Evolutionary conservation across 179 eudicot species (phyloP), one percentile per base, ranked within the genome.

Genomic region (Actinidia polygama): DNA sequence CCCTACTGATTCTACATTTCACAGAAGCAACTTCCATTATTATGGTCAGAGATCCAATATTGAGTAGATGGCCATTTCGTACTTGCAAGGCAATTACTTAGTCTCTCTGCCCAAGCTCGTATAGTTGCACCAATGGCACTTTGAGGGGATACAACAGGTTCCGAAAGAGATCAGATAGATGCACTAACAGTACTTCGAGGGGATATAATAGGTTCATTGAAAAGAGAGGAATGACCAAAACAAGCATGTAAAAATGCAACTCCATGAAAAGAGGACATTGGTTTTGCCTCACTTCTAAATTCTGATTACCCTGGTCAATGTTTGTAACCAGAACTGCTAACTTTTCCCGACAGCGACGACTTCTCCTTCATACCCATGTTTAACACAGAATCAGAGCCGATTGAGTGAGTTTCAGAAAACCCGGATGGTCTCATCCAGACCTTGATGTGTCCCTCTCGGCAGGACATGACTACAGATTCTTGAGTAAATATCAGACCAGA

Each of bases 391-490:
- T 89, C 95, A 10, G 90, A 84, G 62, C 78, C 86, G 83, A 58
- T 88, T 15, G 93, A 84, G 83, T 88, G 96, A 87, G 63, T 90
- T 79, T 93, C 93, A 24, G 87, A 76, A 81, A 80, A 85, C 26
- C 85, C 87, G 1, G 98, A 30, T 30, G 36, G 98, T 84, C 97
- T 90, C 80, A 73, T 87, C 98, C 98, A 94, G 47, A 94, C 87
- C 87, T 94, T 94, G 21, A 94, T 89, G 81, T 91, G 94, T 30
- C 98, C 98, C 78, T 94, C 98, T 47, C 98, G 91, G 86, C 92
- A 92, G 24, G 89, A 87, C 4, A 95, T 93, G 49, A 94, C 91
- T 26, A 92, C 83, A 1, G 94, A 93, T 4, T 94, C 95, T 61
- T 79, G 90, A 62, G 95, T 90, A 82, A 94, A 94, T 47, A 89